Conservation (phyloP, 768 basidiomycete species). For the Boletus sp. region DNA sequence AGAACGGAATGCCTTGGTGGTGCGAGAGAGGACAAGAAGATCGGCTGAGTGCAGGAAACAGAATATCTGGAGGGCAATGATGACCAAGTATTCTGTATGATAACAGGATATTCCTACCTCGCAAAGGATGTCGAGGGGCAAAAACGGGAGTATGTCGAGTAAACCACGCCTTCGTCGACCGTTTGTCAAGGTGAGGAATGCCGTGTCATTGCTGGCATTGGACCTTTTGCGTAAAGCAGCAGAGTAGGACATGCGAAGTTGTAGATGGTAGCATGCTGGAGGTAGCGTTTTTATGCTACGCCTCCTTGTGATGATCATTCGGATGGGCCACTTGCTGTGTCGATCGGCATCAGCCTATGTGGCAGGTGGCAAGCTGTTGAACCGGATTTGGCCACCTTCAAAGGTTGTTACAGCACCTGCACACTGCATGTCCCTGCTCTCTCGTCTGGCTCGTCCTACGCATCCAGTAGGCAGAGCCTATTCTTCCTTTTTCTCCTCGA, state of each 20-base stretch:
- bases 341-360: background rate
- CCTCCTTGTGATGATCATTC: background rate
- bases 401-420: background rate
- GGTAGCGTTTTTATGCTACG: background rate
- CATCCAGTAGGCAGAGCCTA: conserved; percentile 57
- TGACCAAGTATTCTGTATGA: background rate
- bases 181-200: background rate
- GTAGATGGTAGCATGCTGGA: background rate
- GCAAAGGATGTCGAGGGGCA: conserved; percentile 30
- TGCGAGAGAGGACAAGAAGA: conserved; percentile 45
- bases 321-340: conserved; percentile 1
- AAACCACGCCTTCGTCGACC: conserved; percentile 14
- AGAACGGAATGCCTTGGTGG: conserved; percentile 39
- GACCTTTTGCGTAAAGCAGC: background rate
- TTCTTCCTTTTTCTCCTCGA: conserved; percentile 79
- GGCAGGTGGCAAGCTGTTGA: conserved; percentile 2
- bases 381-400: background rate
- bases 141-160: conserved; percentile 35
- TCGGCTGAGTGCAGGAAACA: conserved; percentile 43
- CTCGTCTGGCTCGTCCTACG: conserved; percentile 47
- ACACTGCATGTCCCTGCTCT: conserved; percentile 48
- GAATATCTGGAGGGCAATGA: conserved; percentile 37
- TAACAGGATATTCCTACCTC: conserved; percentile 13
- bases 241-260: conserved; percentile 8
- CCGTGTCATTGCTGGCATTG: background rate